These are phyloP conservation scores for Pseudogymnoascus sp. DNA, from an alignment of 2,329 filamentous ascomycete species.

Conservation along the genomic window DNA sequence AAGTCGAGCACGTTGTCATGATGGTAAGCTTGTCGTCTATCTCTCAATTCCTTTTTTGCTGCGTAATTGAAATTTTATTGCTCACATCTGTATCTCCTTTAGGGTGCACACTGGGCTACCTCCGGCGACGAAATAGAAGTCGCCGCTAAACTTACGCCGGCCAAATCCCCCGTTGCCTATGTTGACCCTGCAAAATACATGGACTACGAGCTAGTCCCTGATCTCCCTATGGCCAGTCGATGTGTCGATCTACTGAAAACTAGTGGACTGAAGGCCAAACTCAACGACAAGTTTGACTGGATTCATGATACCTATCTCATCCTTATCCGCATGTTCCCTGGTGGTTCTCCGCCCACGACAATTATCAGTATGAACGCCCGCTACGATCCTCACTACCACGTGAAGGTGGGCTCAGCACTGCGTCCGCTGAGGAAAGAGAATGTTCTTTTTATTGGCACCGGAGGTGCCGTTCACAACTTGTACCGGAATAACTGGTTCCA, in stretches of 20 bases:
- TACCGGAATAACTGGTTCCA: conserved; percentile 61
- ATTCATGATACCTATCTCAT: conserved; percentile 67
- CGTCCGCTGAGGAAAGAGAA: conserved; percentile 47
- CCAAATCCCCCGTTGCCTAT: conserved; percentile 59
- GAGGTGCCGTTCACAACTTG: conserved; percentile 64
- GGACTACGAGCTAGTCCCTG: conserved; percentile 54
- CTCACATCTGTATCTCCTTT: neutral
- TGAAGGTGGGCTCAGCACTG: conserved; percentile 51
- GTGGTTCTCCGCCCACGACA: conserved; percentile 58
- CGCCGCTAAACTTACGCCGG: conserved; percentile 51
- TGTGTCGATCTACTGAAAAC: conserved; percentile 44
- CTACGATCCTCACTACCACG: conserved; percentile 50
- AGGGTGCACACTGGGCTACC: conserved; percentile 62
- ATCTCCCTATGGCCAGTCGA: conserved; percentile 45
- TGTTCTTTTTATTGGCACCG: conserved; percentile 51
- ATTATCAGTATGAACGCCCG: conserved; percentile 49
- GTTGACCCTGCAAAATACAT: conserved; percentile 60
- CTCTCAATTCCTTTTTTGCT: neutral
- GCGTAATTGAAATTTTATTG: neutral
- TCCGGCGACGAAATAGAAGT: conserved; percentile 52
- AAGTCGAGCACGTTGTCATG: conserved; percentile 57
- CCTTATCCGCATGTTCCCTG: conserved; percentile 63
- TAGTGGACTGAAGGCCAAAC: conserved; percentile 47
- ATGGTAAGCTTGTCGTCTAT: conserved; percentile 42
- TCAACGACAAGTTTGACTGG: conserved; percentile 57